phyloP scores from a whole-genome alignment of 2,329 filamentous ascomycete genomes.

The Sporothrix sp. region DNA sequence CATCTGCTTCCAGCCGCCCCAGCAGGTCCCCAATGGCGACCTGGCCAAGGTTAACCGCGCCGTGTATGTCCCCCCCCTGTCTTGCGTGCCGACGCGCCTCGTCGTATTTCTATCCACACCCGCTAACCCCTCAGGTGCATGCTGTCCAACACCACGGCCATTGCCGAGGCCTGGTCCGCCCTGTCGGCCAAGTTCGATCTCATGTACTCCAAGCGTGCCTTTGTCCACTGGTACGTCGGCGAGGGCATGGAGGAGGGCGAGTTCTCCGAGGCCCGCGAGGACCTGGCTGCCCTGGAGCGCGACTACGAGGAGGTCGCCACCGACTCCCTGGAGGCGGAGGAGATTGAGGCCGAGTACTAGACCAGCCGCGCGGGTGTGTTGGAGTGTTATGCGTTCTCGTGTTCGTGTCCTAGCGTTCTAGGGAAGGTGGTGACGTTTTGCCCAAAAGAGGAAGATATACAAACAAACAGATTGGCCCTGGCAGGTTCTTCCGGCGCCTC shows the following conservation, averaged over 20 bases:
- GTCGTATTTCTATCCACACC: slow-evolving; percentile 13
- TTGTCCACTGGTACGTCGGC: slow-evolving; percentile 99
- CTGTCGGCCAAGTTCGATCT: slow-evolving; percentile 98
- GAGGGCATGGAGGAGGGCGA: slow-evolving; percentile 99
- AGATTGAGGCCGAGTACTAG: slow-evolving; percentile 88
- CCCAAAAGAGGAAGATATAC: slow-evolving; percentile 12
- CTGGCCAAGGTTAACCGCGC: slow-evolving; percentile 96
- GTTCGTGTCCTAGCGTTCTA: too few relatives aligned
- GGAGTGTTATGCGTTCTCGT: not conserved
- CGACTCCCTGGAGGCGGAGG: slow-evolving; percentile 83
- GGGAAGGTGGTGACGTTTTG: too few relatives aligned
- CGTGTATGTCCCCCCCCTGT: too few relatives aligned
- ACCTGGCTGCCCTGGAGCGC: slow-evolving; percentile 92
- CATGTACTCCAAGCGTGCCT: slow-evolving; percentile 99
- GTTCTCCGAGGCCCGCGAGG: slow-evolving; percentile 98
- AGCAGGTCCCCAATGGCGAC: slow-evolving; percentile 59
- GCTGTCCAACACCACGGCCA: slow-evolving; percentile 97
- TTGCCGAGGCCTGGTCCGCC: slow-evolving; percentile 94
- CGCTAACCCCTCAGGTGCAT: slow-evolving; percentile 60
- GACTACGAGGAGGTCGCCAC: slow-evolving; percentile 98
- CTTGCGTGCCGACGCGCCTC: too few relatives aligned
- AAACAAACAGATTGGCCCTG: slow-evolving; percentile 14
- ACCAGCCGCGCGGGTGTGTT: not conserved
- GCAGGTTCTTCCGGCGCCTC: not conserved
- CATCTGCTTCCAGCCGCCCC: slow-evolving; percentile 99